Base-by-base conservation (phyloP, 73 alveolate genomes). In the Paramecium sexaurelia region DNA sequence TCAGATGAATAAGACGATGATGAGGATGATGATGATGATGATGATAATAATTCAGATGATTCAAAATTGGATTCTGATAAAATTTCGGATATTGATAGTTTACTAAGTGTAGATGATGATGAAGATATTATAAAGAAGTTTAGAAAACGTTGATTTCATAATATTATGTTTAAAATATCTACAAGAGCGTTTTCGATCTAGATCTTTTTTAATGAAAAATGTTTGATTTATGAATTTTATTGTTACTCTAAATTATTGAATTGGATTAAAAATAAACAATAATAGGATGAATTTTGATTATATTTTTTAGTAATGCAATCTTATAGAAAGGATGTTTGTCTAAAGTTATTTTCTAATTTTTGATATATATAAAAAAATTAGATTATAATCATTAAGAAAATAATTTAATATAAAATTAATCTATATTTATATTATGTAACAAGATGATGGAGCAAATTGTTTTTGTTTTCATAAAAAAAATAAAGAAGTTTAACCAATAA, bases 21-120 rank as follows among this genome's bases (percentile, higher is more conserved):
- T 43, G 22, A 71, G 17, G 55, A 35, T 1, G 56, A 71, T 27
- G 56, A 27, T 71, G 86, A 51, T 51, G 67, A 51, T 10, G 66
- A 51, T 51, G 67, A 51, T 51, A 61, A 71, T 71, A 71, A 33
- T 15, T 71, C 86, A 0, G 86, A 68, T 27, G 56, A 71, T 71
- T 71, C 86, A 33, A 27, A 35, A 36, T 22, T 71, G 35, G 55
- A 71, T 27, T 33, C 32, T 8, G 32, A 33, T 13, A 7, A 17
- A 33, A 35, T 71, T n/a, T 71, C 86, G 15, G 86, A 71, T 4
- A 71, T 71, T 35, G 86, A 71, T 36, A 71, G 86, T 32, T 32
- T 71, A 36, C 8, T 71, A 13, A 71, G 86, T 33, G 86, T 10
- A 17, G 67, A 51, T n/a, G 67, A 51, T 51, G 67, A 26, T 51